Conservation (phyloP, 805 yeast species). For the Ogataea glucozyma region DNA sequence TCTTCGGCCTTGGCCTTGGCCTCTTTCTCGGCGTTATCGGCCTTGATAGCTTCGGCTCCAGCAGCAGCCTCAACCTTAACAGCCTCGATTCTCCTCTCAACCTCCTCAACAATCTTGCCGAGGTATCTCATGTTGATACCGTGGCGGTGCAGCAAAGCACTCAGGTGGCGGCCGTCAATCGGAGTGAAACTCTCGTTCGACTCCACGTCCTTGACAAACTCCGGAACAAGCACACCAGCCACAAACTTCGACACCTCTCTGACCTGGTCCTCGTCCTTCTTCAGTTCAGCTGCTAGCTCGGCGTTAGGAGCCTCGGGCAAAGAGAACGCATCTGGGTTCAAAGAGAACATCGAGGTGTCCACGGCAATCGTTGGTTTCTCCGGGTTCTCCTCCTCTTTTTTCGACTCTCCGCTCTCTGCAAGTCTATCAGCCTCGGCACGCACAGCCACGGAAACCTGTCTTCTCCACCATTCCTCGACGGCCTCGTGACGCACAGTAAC, state of each 20-base stretch:
- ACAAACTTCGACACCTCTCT: slow-evolving; percentile 70
- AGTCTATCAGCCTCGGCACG: slow-evolving; percentile 50
- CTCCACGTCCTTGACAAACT: slow-evolving; percentile 56
- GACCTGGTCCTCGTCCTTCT: slow-evolving; percentile 62
- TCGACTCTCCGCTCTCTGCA: slow-evolving; percentile 23
- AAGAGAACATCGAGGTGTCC: slow-evolving; percentile 52
- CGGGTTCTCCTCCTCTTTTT: slow-evolving; percentile 26
- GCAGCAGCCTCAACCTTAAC: slow-evolving; percentile 13
- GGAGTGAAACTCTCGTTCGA: slow-evolving; percentile 59
- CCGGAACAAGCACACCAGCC: slow-evolving; percentile 57
- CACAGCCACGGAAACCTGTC: slow-evolving; percentile 56
- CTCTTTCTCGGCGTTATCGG: slow-evolving; percentile 25
- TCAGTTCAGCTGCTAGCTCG: slow-evolving; percentile 37
- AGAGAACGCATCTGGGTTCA: slow-evolving; percentile 80
- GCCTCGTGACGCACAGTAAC: slow-evolving; percentile 83
- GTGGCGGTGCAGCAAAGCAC: slow-evolving; percentile 64
- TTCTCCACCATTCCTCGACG: slow-evolving; percentile 85
- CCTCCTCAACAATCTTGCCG: slow-evolving; percentile 54
- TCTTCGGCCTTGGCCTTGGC: slow-evolving; percentile 34
- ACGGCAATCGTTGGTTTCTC: slow-evolving; percentile 52
- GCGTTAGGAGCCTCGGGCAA: slow-evolving; percentile 42
- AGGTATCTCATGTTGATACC: slow-evolving; percentile 92
- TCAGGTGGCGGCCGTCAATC: slow-evolving; percentile 76
- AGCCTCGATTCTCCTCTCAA: slow-evolving; percentile 26
- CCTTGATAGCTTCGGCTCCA: slow-evolving; percentile 35